These are phyloP conservation scores for Paramecium biaurelia DNA, from an alignment of 73 alveolate genomes.

Conservation along the genomic window DNA sequence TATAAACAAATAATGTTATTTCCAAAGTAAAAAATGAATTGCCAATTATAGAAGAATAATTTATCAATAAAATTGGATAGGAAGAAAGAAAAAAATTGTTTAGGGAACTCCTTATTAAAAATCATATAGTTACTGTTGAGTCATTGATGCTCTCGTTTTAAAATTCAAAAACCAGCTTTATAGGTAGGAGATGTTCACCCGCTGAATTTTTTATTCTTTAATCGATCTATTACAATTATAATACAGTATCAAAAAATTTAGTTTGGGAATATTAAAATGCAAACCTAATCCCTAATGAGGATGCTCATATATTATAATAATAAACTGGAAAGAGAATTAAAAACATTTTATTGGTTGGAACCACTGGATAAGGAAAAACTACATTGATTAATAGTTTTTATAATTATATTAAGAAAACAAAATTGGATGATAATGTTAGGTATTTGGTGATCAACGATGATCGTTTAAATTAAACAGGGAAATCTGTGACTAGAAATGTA, in stretches of 20 bases:
- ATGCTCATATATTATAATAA: background rate
- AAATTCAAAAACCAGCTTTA: background rate
- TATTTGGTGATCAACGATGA: background rate
- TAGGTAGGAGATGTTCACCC: background rate
- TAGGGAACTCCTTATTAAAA: background rate
- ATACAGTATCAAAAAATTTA: background rate
- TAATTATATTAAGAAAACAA: constrained; percentile 32
- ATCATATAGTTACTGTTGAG: background rate
- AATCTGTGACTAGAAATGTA: background rate
- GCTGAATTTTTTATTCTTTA: background rate
- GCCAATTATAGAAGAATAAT: background rate
- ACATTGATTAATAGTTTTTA: constrained; percentile 58
- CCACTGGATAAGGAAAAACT: constrained; percentile 70
- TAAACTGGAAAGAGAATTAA: background rate
- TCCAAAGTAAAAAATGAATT: background rate
- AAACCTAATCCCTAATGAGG: background rate
- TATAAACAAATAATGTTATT: background rate
- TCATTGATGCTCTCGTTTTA: background rate
- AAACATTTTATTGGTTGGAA: constrained; percentile 59
- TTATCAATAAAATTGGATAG: background rate
- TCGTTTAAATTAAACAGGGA: background rate
- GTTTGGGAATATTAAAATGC: background rate
- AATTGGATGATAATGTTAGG: constrained; percentile 45
- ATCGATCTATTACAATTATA: background rate
- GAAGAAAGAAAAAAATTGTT: background rate